These are phyloP conservation scores for Dryadomyces quercus-mongolicae DNA, from an alignment of 2,329 filamentous ascomycete species.

Conservation along the genomic window DNA sequence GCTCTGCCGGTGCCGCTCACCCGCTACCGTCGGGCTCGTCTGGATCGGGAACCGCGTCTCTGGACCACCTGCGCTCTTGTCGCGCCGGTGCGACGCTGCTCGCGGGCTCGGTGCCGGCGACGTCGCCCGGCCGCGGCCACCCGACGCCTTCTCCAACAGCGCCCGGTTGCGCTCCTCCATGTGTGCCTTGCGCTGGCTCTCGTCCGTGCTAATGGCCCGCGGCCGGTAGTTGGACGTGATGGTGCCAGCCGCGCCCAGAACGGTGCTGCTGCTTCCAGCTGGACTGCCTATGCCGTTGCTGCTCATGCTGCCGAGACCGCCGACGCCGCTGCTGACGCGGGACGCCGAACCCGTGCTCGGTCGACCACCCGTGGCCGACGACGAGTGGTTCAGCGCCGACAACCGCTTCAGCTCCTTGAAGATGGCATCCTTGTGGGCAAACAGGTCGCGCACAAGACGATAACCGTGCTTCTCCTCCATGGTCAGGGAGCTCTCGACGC, in stretches of 20 bases:
- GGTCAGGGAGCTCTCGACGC: constrained; percentile 76
- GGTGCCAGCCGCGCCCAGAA: neutral
- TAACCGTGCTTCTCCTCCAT: constrained; percentile 93
- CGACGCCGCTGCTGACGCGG: neutral
- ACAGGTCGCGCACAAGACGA: constrained; percentile 81
- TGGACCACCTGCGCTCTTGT: constrained; percentile 61
- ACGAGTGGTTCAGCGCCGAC: constrained; percentile 55
- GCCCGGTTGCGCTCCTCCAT: constrained; percentile 89
- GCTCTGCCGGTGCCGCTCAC: constrained; percentile 34
- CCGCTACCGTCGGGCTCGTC: constrained; percentile 48
- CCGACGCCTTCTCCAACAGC: constrained; percentile 54
- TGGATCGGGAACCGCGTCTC: constrained; percentile 79
- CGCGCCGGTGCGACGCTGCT: constrained; percentile 51
- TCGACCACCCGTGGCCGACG: constrained; percentile 27
- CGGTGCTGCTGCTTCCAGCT: neutral
- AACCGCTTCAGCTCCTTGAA: constrained; percentile 94
- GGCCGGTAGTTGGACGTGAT: constrained; percentile 39
- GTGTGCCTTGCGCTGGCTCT: constrained; percentile 84
- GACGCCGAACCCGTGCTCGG: constrained; percentile 14
- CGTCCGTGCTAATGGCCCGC: constrained; percentile 85
- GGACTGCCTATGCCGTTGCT: neutral
- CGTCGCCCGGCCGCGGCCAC: constrained; percentile 57
- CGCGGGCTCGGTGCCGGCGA: constrained; percentile 54
- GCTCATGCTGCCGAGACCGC: neutral
- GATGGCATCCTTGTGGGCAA: constrained; percentile 87